These are phyloP conservation scores for Termitomyces sp. DNA, from an alignment of 1,284 basidiomycete species.

Conservation along the genomic window DNA sequence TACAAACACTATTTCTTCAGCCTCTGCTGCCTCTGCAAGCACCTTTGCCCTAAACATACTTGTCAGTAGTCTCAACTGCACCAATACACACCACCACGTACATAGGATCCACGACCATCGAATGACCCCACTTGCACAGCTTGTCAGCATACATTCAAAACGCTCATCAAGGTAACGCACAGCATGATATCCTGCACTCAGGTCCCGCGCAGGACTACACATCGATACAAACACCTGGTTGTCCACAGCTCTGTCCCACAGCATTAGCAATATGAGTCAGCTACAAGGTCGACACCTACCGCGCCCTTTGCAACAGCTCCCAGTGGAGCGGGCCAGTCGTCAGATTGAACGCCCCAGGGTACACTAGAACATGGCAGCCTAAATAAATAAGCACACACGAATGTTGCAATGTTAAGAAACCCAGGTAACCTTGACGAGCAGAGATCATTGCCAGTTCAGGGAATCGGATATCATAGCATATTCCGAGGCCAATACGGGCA, in stretches of 20 bases:
- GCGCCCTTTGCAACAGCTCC: conserved; percentile 86
- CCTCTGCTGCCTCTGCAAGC: conserved; percentile 73
- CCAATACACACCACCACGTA: conserved; percentile 33
- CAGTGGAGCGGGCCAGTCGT: conserved; percentile 97
- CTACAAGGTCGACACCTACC: conserved; percentile 40
- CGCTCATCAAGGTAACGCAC: conserved; percentile 39
- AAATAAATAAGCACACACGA: background rate
- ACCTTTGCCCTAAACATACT: conserved; percentile 64
- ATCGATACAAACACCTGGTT: conserved; percentile 95
- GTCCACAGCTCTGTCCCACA: conserved; percentile 72
- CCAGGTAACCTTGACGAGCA: conserved; percentile 69
- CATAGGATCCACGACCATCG: conserved; percentile 87
- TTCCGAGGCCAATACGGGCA: conserved; percentile 86
- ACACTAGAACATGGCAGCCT: conserved; percentile 90
- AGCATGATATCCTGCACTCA: conserved; percentile 80
- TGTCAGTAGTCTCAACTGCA: conserved; percentile 8
- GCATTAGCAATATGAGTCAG: background rate
- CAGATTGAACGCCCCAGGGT: conserved; percentile 85
- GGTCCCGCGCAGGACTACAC: conserved; percentile 92
- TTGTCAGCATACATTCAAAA: conserved; percentile 5
- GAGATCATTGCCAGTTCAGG: conserved; percentile 93
- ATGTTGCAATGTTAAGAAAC: background rate
- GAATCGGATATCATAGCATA: conserved; percentile 93
- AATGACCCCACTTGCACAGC: conserved; percentile 77
- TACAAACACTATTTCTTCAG: conserved; percentile 77